These are phyloP conservation scores for Carex sylvatica DNA, from an alignment of 202 grass and related monocot species.

Conservation along the genomic window DNA sequence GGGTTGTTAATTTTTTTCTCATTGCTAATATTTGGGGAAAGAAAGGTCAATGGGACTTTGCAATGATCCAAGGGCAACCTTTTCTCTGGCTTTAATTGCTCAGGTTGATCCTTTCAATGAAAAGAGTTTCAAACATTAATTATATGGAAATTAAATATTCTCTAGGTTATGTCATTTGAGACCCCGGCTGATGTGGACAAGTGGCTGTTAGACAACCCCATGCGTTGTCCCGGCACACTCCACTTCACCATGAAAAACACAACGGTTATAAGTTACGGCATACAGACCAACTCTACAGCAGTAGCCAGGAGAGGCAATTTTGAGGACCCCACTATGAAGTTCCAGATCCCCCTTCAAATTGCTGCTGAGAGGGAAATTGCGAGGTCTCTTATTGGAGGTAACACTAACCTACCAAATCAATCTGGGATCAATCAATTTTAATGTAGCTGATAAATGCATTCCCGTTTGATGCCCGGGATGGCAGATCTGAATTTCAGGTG, in stretches of 20 bases:
- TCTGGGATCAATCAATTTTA: background rate
- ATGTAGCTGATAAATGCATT: no score
- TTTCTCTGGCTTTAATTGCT: background rate
- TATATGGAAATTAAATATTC: background rate
- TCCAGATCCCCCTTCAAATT: conserved; percentile 97
- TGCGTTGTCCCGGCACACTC: conserved; percentile 78
- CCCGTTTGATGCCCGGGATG: background rate
- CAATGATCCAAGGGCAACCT: background rate
- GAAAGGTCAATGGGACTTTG: background rate
- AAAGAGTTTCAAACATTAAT: background rate
- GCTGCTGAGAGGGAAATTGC: conserved; percentile 97
- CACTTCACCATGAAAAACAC: conserved; percentile 76
- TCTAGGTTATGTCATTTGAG: conserved; percentile 71
- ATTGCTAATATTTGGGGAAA: background rate
- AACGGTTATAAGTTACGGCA: conserved; percentile 77
- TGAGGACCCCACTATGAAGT: conserved; percentile 97
- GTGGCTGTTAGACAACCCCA: conserved; percentile 76
- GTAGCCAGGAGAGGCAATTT: conserved; percentile 72
- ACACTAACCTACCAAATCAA: background rate
- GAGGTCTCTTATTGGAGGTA: conserved; percentile 86
- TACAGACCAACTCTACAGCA: conserved; percentile 92
- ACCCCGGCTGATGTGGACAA: conserved; percentile 75
- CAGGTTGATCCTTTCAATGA: background rate
- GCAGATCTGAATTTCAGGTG: conserved; percentile 87
- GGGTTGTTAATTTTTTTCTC: background rate